Conservation (phyloP, 345 rosid species). For the Ceriops decandra region DNA sequence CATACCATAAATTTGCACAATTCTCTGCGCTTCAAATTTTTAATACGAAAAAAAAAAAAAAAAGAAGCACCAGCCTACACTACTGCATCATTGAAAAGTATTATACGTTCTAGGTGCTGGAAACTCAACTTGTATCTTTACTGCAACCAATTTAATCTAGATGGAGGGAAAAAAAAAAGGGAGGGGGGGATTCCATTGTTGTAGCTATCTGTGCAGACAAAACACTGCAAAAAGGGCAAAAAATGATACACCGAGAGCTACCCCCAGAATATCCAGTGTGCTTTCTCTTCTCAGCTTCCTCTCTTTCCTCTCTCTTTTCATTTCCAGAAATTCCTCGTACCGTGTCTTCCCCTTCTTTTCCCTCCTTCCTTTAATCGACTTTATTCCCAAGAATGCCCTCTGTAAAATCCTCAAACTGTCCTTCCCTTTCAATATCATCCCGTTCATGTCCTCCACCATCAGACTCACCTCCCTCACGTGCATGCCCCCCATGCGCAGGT, state of each 20-base stretch:
- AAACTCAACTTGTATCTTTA: too few relatives aligned
- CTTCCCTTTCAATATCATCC: slow-evolving; percentile 56
- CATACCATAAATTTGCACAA: too few relatives aligned
- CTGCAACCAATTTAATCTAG: too few relatives aligned
- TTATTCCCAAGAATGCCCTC: slow-evolving; percentile 46
- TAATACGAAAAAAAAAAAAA: too few relatives aligned
- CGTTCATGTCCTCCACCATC: slow-evolving; percentile 69
- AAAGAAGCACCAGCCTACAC: too few relatives aligned
- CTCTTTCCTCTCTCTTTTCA: slow-evolving; percentile 51
- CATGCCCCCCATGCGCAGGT: slow-evolving; percentile 51
- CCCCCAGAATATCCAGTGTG: slow-evolving; percentile 48
- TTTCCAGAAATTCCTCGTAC: slow-evolving; percentile 39
- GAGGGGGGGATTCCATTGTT: too few relatives aligned
- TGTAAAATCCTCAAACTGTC: slow-evolving; percentile 52
- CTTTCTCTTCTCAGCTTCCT: slow-evolving; percentile 43
- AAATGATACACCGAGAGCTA: slow-evolving; percentile 36
- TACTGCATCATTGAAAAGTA: too few relatives aligned
- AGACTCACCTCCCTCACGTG: slow-evolving; percentile 66
- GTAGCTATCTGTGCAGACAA: slow-evolving; percentile 4
- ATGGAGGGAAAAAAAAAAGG: too few relatives aligned
- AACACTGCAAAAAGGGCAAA: slow-evolving; percentile 33
- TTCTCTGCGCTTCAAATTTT: too few relatives aligned
- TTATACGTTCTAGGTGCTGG: too few relatives aligned
- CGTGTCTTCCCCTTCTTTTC: slow-evolving; percentile 33
- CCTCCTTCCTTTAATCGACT: slow-evolving; percentile 29